A percentile compares a stretch with the other conserved stretches of the same genome.
Evolutionary conservation across 305 asterid species (phyloP).

Genomic region (Fraxinus greggii): DNA sequence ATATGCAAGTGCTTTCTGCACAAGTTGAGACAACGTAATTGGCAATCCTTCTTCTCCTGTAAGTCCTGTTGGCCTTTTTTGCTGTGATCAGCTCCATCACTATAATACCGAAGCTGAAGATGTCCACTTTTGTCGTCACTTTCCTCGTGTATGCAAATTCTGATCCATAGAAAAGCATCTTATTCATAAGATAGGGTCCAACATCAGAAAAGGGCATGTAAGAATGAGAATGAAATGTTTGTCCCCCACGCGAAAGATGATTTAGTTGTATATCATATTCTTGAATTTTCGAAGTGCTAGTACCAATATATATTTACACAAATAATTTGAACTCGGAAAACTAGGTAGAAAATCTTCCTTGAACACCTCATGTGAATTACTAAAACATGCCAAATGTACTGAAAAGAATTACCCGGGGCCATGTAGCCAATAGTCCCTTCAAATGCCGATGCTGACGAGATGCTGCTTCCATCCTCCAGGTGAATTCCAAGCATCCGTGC

Average conservation of each 20-base stretch:
- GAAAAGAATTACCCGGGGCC: constrained; percentile 65
- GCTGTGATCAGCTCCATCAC: constrained; percentile 69
- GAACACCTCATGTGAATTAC: not conserved
- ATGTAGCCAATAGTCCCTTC: constrained; percentile 92
- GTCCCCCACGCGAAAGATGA: not conserved
- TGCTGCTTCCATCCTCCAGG: constrained; percentile 41
- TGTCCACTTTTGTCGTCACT: constrained; percentile 71
- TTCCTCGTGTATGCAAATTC: constrained; percentile 82
- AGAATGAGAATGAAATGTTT: not conserved
- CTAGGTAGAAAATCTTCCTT: not conserved
- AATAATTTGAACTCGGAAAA: not conserved
- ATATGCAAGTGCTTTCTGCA: constrained; percentile 39
- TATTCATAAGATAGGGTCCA: constrained; percentile 5
- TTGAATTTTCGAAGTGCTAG: not conserved
- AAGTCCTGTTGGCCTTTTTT: constrained; percentile 71
- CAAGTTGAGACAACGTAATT: constrained; percentile 61
- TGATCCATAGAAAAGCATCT: constrained; percentile 26
- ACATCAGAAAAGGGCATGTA: not conserved
- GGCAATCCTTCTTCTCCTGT: constrained; percentile 50
- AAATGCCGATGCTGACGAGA: constrained; percentile 54
- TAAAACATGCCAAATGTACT: not conserved
- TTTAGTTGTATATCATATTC: not conserved
- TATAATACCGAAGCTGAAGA: constrained; percentile 79
- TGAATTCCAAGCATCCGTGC: constrained; percentile 70
- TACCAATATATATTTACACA: not conserved